A percentile compares a stretch with the other conserved stretches of the same genome.
These are phyloP conservation scores for Corymbia citriodora DNA, from an alignment of 441 rosid species.

Conservation along the genomic window DNA sequence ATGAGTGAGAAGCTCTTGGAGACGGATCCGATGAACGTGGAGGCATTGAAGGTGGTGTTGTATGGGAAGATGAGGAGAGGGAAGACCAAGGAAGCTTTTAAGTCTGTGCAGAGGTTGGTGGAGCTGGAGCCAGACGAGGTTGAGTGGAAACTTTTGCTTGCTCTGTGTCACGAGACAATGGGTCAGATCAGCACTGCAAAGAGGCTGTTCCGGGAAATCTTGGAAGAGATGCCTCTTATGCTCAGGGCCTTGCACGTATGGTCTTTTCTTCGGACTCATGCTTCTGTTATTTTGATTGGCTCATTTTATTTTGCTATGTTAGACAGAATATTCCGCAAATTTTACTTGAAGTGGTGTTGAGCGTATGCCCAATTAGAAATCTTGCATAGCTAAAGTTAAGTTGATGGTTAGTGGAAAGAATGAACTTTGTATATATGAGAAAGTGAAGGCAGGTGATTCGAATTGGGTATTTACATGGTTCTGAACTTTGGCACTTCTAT, in stretches of 20 bases:
- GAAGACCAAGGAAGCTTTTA: constrained; percentile 52
- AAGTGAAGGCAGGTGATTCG: not conserved
- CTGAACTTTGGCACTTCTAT: not conserved
- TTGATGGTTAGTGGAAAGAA: not conserved
- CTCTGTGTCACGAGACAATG: constrained; percentile 78
- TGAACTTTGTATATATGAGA: not conserved
- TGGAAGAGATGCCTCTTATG: constrained; percentile 68
- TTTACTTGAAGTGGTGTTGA: not conserved
- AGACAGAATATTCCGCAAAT: not conserved
- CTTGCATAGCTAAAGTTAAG: not conserved
- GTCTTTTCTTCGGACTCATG: not conserved
- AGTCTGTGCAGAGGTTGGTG: constrained; percentile 55
- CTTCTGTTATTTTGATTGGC: not conserved
- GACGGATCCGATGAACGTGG: constrained; percentile 59
- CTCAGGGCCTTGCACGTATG: constrained; percentile 90
- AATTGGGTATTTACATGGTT: not conserved
- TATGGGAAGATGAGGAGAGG: constrained; percentile 77
- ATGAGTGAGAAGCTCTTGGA: constrained; percentile 61
- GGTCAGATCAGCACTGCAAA: constrained; percentile 65
- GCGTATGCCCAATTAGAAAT: not conserved
- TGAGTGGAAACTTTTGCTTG: constrained; percentile 92
- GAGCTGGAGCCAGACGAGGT: constrained; percentile 59
- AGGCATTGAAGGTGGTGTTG: constrained; percentile 67
- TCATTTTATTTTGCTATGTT: not conserved
- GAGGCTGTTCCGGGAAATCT: constrained; percentile 52